Evolutionary conservation across 2,329 filamentous ascomycete genomes (phyloP), one percentile per base, ranked within the genome.

Genomic region (Scytalidium sp.): DNA sequence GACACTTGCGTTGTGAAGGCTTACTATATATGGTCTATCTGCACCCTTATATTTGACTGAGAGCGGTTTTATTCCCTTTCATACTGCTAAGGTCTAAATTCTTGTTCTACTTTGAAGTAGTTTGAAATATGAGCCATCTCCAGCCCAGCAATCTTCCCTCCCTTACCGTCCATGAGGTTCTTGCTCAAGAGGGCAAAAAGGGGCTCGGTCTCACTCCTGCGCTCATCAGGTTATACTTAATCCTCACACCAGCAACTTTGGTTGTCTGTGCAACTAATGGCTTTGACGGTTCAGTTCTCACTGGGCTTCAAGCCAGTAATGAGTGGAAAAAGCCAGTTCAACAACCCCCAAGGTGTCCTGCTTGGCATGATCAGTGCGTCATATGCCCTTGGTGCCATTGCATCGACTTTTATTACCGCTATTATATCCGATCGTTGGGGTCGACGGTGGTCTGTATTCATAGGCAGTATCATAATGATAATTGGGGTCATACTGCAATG

Each of bases 311-410:
- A 21, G 45, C 50, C 47, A 23, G 48, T 57, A 29, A 55, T 29
- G 41, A 62, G 63, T 52, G 60, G 39, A 29, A 29, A 29, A 7
- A 8, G 25, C 7, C 25, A 7, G 7, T 70, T 71, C 25, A 58
- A 61, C 22, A 64, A 64, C 32, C 69, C 68, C 0, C 54, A 59
- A 3, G 64, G 68, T 0, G 56, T 64, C 4, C 57, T 70, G 45
- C 60, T 69, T 3, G 79, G 79, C 2, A 71, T 82, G 45, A 67
- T 82, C 32, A 73, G 73, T n/a, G 75, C 78, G 2, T 76, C 72
- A 46, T 83, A 81, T 59, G 75, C 75, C 46, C 68, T 82, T 3
- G 79, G 79, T 3, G 78, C 78, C 8, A 75, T 82, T 48, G 68
- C 68, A 32, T 60, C 58, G 1, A 29, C 49, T 20, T 49, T 54